Conservation (phyloP, 441 rosid species). For the Hura crepitans region DNA sequence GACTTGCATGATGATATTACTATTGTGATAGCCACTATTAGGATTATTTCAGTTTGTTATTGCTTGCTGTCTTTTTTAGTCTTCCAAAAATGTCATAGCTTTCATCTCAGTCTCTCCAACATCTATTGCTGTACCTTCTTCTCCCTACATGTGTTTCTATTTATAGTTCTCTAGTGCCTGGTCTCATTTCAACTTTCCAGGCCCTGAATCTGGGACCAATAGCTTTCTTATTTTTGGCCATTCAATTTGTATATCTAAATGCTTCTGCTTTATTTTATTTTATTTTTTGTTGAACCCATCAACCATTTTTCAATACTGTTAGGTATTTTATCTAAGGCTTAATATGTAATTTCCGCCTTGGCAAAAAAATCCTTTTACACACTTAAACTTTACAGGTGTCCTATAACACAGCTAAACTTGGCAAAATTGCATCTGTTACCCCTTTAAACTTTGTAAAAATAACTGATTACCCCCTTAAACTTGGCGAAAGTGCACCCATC, state of each 20-base stretch:
- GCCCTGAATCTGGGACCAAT: background rate
- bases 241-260: slow-evolving; percentile 1
- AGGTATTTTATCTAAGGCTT: no score
- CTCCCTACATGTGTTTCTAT: background rate
- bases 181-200: background rate
- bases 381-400: no score
- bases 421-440: no score
- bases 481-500: no score
- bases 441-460: no score
- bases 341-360: no score
- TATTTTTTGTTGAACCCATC: slow-evolving; percentile 1
- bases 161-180: background rate
- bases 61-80: background rate
- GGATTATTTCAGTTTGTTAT: background rate
- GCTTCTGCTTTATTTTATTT: background rate
- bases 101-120: background rate
- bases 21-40: background rate
- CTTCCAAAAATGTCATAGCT: background rate
- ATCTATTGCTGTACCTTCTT: background rate
- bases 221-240: background rate
- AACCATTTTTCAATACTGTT: slow-evolving; percentile 1
- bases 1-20: background rate
- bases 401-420: no score
- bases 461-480: no score
- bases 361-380: no score